Percentiles rank a stretch among this genome's conserved stretches.
phyloP scores from a whole-genome alignment of 1,139 yeast genomes.

The Sugiyamaella pinicola region DNA sequence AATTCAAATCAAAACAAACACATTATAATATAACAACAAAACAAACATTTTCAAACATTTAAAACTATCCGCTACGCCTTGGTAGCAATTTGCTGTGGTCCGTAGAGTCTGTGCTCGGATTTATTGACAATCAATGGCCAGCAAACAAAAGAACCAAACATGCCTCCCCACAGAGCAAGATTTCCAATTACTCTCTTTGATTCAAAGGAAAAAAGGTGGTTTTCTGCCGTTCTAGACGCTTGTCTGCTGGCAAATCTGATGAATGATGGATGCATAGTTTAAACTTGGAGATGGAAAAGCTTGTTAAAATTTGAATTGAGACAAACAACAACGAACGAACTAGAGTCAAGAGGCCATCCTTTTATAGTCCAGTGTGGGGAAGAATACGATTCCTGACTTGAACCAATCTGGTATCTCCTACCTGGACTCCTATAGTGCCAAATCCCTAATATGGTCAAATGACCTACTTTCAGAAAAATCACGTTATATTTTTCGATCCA shows the following conservation, averaged over 20 bases:
- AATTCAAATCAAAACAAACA: neutral
- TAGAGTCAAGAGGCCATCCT: neutral
- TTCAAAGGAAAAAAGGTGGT: conserved; percentile 4
- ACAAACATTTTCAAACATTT: neutral
- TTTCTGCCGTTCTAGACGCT: conserved; percentile 1
- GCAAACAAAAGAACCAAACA: conserved; percentile 10
- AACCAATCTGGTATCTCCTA: neutral
- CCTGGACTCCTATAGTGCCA: neutral
- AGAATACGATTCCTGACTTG: neutral
- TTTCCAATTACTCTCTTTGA: conserved; percentile 14
- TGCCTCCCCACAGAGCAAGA: conserved; percentile 16
- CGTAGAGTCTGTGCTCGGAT: conserved; percentile 11
- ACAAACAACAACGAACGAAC: neutral
- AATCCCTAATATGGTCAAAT: neutral
- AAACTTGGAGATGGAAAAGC: no score
- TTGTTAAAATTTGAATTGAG: neutral
- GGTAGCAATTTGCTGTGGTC: conserved; percentile 6
- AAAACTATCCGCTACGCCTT: neutral
- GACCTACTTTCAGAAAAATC: neutral
- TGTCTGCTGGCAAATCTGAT: conserved; percentile 15
- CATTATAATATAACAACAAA: neutral
- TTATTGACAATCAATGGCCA: conserved; percentile 17
- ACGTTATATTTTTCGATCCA: neutral
- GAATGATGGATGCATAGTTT: conserved; percentile 15
- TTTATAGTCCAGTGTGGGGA: neutral